Evolutionary conservation across 192 early-diverging fungal species (phyloP), one percentile per base, ranked within the genome.

Genomic region (Rhizophlyctis rosea): DNA sequence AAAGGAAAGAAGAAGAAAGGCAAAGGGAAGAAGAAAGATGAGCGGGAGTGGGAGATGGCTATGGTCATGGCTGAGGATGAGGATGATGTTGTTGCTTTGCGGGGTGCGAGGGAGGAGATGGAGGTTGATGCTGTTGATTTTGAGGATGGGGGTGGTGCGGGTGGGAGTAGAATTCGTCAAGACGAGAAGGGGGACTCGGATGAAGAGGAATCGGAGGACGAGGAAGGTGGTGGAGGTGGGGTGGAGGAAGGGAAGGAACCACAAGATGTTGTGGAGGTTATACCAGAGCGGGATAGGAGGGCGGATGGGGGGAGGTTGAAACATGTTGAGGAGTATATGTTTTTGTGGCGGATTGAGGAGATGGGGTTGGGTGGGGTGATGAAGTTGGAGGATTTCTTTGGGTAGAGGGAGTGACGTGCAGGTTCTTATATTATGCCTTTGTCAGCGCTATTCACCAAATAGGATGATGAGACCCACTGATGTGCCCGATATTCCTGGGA

Each of bases 41-140:
- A n/a, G n/a, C n/a, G n/a, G n/a, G 61, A 69, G 47, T 72, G 70
- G 36, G 87, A 89, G 59, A 61, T 79, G 39, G 85, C 81, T 18
- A 58, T 89, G 33, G 73, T 78, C 5, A 73, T 71, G 27, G 87
- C 84, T 0, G 87, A 89, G 52, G 87, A 85, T 50, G 85, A 88
- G 57, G 73, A 66, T 36, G 87, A 89, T 68, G 85, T 79, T 16
- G 39, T 64, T 39, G 87, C 87, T 2, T 76, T 83, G 34, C 64
- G 71, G 25, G 64, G 69, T 5, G 85, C 87, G 3, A 58, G 71
- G 34, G 73, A 69, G 34, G 87, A 88, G 69, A 71, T 86, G 70
- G 75, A 71, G 27, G 62, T 81, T 33, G 85, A 88, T 74, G 70
- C 76, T 29, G 69, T 61, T 24, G 87, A 88, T 44, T 88, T 88